A percentile compares a stretch with the other conserved stretches of the same genome.
Evolutionary conservation across 140 eudicot species (phyloP).

Genomic region (Flaveria floridana): DNA sequence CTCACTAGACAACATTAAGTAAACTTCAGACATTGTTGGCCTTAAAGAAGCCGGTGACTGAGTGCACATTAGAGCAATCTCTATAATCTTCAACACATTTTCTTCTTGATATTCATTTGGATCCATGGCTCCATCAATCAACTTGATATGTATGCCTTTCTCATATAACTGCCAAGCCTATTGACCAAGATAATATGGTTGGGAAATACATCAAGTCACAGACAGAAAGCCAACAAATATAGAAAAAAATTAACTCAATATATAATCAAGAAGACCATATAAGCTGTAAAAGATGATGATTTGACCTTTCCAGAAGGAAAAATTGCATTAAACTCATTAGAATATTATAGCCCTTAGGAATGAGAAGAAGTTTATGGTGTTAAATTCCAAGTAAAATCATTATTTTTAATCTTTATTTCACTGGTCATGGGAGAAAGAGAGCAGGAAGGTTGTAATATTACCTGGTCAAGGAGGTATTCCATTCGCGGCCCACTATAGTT

Average conservation of each 20-base stretch:
- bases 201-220: not conserved
- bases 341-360: not conserved
- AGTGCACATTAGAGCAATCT: slow-evolving; percentile 53
- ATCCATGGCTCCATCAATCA: slow-evolving; percentile 45
- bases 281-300: not conserved
- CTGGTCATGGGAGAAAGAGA: not conserved
- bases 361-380: not conserved
- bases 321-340: not conserved
- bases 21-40: slow-evolving; percentile 15
- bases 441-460: slow-evolving; percentile 17
- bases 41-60: slow-evolving; percentile 43
- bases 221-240: not conserved
- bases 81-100: slow-evolving; percentile 42
- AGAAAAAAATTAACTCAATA: not conserved
- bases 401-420: not conserved
- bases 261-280: not conserved
- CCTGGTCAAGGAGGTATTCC: slow-evolving; percentile 53
- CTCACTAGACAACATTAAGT: slow-evolving; percentile 9
- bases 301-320: not conserved
- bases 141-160: slow-evolving; percentile 31
- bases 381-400: not conserved
- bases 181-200: not conserved
- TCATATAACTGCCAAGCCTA: slow-evolving; percentile 62
- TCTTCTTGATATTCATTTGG: slow-evolving; percentile 33
- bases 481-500: slow-evolving; percentile 31